Evolutionary conservation across 2,329 filamentous ascomycete species (phyloP).

Genomic region (Mycosphaerella arachidis): DNA sequence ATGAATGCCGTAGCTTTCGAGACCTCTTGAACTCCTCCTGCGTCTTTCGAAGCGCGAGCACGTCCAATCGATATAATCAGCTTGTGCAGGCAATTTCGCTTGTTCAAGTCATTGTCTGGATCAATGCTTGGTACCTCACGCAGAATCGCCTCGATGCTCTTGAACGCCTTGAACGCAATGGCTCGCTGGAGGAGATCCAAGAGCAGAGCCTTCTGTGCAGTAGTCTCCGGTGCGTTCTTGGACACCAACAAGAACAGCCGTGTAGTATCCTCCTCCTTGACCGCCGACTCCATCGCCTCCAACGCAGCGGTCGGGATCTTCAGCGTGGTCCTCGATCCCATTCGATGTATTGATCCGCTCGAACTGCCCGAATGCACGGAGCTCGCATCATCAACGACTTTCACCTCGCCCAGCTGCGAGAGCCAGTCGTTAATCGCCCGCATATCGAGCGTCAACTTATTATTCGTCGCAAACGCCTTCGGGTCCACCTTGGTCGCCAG

Average conservation of each 20-base stretch:
- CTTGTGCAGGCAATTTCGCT: conserved; percentile 87
- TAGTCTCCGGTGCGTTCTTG: conserved; percentile 33
- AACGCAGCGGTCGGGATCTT: conserved; percentile 65
- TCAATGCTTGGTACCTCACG: conserved; percentile 66
- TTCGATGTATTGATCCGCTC: conserved; percentile 65
- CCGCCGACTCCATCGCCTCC: conserved; percentile 67
- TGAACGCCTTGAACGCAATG: conserved; percentile 64
- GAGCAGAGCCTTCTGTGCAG: conserved; percentile 62
- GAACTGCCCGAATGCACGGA: conserved; percentile 59
- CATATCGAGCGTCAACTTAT: conserved; percentile 54
- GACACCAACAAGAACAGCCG: conserved; percentile 47
- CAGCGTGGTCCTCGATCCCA: conserved; percentile 69
- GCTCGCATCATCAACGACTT: conserved; percentile 64
- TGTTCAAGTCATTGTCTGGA: conserved; percentile 88
- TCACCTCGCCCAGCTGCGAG: conserved; percentile 71
- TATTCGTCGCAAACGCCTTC: conserved; percentile 77
- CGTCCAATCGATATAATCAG: conserved; percentile 89
- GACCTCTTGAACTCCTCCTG: conserved; percentile 30
- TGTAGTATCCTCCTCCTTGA: conserved; percentile 62
- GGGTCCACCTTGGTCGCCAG: conserved; percentile 87
- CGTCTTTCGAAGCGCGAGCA: conserved; percentile 52
- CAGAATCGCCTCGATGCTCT: conserved; percentile 68
- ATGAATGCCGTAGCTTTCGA: conserved; percentile 66
- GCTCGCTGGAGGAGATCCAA: conserved; percentile 74
- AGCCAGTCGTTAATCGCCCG: conserved; percentile 85